phyloP scores from a whole-genome alignment of 2,329 filamentous ascomycete species.

The Teratosphaeriaceae sp. region DNA sequence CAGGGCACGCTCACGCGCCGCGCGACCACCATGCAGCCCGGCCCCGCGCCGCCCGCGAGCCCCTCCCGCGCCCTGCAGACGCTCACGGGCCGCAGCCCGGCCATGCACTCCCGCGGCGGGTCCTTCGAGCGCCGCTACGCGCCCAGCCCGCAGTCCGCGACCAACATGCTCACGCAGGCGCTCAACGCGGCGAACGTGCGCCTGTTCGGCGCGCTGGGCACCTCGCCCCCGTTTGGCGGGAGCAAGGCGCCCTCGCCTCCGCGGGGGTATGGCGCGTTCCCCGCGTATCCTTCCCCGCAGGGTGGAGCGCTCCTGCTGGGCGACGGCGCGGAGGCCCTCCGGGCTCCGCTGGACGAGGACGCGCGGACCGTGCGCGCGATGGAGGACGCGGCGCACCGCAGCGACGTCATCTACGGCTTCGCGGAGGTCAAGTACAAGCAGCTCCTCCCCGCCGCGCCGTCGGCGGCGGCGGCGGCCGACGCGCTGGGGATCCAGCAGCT shows the following conservation, averaged over 20 bases:
- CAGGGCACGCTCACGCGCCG: slow-evolving; percentile 63
- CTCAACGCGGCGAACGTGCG: slow-evolving; percentile 85
- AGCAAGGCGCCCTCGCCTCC: slow-evolving; percentile 62
- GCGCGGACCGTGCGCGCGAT: slow-evolving; percentile 69
- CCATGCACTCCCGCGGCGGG: slow-evolving; percentile 61
- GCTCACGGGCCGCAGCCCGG: slow-evolving; percentile 57
- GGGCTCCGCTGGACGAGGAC: slow-evolving; percentile 69
- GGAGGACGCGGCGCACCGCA: slow-evolving; percentile 86
- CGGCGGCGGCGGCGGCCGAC: slow-evolving; percentile 67
- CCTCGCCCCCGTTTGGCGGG: slow-evolving; percentile 55
- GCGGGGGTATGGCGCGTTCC: slow-evolving; percentile 72
- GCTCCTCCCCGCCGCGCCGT: slow-evolving; percentile 81
- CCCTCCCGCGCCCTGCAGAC: slow-evolving; percentile 71
- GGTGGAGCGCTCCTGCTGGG: slow-evolving; percentile 57
- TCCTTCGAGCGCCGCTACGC: slow-evolving; percentile 80
- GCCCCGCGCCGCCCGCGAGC: slow-evolving; percentile 54
- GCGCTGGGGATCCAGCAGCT: slow-evolving; percentile 56
- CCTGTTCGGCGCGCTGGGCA: slow-evolving; percentile 60
- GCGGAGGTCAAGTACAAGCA: slow-evolving; percentile 99
- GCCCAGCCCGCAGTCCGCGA: slow-evolving; percentile 66
- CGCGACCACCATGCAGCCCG: too few species aligned
- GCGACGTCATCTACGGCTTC: slow-evolving; percentile 95
- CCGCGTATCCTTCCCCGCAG: slow-evolving; percentile 70
- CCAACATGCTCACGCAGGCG: slow-evolving; percentile 89
- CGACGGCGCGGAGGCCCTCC: slow-evolving; percentile 50